phyloP scores from a whole-genome alignment of 2,329 filamentous ascomycete species.

The Ilyonectria sp. region DNA sequence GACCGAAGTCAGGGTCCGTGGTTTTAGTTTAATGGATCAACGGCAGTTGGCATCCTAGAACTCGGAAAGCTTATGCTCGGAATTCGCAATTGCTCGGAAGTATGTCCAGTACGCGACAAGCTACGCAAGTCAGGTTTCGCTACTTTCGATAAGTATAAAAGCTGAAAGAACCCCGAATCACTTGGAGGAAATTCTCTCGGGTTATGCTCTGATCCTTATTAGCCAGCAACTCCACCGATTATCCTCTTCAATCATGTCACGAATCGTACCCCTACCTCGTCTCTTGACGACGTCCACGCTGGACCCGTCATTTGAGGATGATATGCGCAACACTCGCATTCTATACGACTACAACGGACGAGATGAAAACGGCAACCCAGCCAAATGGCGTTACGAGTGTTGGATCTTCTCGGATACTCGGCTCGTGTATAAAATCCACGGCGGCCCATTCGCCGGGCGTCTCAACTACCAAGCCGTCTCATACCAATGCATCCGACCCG shows the following conservation, averaged over 20 bases:
- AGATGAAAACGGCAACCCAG: constrained; percentile 62
- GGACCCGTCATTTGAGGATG: constrained; percentile 54
- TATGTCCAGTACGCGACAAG: neutral
- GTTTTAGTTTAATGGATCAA: neutral
- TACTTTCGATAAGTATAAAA: neutral
- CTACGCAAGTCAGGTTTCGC: neutral
- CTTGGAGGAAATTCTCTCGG: neutral
- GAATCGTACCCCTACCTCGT: neutral
- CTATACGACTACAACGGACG: constrained; percentile 70
- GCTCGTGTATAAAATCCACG: constrained; percentile 71
- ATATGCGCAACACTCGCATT: constrained; percentile 67
- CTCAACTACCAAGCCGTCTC: constrained; percentile 67
- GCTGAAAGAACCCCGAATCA: neutral
- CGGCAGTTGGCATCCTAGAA: neutral
- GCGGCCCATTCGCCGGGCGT: constrained; percentile 70
- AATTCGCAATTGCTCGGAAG: neutral
- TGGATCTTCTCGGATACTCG: constrained; percentile 70
- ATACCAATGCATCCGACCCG: constrained; percentile 71
- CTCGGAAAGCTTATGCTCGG: neutral
- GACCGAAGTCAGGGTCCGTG: neutral
- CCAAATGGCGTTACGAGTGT: constrained; percentile 74
- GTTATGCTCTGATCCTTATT: neutral
- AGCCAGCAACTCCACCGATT: neutral
- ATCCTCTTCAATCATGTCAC: neutral
- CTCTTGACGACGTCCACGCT: constrained; percentile 8